Conservation (phyloP, 305 asterid species). For the Solanum hybrid region DNA sequence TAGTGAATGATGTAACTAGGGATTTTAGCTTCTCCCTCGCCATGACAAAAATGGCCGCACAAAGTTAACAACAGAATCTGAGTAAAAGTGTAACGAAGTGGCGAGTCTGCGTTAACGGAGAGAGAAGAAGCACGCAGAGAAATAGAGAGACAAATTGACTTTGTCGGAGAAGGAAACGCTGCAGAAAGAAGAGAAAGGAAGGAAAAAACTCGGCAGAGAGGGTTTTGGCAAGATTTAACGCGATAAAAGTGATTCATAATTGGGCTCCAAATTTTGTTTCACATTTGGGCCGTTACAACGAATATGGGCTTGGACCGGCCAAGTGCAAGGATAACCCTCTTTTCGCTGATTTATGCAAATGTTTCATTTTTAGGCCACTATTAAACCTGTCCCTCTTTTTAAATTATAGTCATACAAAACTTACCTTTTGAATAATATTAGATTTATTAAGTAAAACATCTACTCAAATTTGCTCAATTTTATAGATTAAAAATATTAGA, state of each 20-base stretch:
- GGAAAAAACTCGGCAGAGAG: background rate
- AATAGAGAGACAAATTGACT: background rate
- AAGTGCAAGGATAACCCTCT: background rate
- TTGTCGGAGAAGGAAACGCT: background rate
- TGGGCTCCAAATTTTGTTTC: background rate
- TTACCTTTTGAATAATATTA: background rate
- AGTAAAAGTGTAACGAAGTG: background rate
- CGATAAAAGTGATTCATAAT: background rate
- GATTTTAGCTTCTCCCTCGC: constrained; percentile 14
- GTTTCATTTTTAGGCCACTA: background rate
- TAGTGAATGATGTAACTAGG: constrained; percentile 7
- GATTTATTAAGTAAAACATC: background rate
- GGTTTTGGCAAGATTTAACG: background rate
- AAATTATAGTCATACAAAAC: background rate
- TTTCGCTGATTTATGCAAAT: background rate
- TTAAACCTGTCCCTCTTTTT: background rate
- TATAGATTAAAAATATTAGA: background rate
- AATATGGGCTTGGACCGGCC: background rate
- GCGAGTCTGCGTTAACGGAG: background rate
- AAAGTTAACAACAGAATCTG: background rate
- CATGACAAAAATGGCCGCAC: background rate
- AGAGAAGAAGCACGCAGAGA: background rate
- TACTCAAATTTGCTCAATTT: background rate
- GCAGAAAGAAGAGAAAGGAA: background rate
- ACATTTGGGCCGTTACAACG: background rate